A percentile compares a stretch with the other conserved stretches of the same genome.
phyloP scores from a whole-genome alignment of 2,329 filamentous ascomycete species.

The Ceratocystis albifundus region DNA sequence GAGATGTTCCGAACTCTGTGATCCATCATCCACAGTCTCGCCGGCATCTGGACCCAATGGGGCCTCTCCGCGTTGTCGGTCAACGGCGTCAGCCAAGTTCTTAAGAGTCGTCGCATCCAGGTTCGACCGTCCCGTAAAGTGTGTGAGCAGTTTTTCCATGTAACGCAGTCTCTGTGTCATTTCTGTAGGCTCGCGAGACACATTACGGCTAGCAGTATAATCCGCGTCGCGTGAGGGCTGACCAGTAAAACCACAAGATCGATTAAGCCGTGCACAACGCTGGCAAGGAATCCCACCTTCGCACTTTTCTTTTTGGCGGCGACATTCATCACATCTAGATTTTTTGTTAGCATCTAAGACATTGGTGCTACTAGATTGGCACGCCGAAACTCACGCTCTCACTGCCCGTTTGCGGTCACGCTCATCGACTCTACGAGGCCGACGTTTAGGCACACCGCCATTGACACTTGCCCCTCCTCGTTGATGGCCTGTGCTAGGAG shows the following conservation, averaged over 20 bases:
- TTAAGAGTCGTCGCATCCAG: conserved; percentile 35
- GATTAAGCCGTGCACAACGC: conserved; percentile 40
- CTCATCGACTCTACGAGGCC: conserved; percentile 26
- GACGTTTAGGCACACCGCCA: conserved; percentile 24
- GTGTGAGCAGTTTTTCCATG: conserved; percentile 39
- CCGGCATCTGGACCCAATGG: conserved; percentile 14
- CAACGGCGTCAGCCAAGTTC: conserved; percentile 35
- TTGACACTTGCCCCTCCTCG: conserved; percentile 4
- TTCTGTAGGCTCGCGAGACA: conserved; percentile 23
- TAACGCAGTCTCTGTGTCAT: conserved; percentile 25
- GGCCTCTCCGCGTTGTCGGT: conserved; percentile 26
- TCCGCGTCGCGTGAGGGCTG: conserved; percentile 23
- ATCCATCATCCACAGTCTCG: conserved; percentile 16
- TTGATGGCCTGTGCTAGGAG: conserved; percentile 4
- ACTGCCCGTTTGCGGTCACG: conserved; percentile 28
- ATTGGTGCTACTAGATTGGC: neutral
- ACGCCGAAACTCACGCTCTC: conserved; percentile 25
- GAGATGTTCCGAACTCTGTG: conserved; percentile 25
- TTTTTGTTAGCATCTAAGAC: neutral
- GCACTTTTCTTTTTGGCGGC: conserved; percentile 45
- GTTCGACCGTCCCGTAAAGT: conserved; percentile 37
- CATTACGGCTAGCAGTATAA: conserved; percentile 6
- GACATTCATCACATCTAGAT: conserved; percentile 42
- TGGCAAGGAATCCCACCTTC: conserved; percentile 45
- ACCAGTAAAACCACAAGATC: conserved; percentile 39